A percentile compares a stretch with the other conserved stretches of the same genome.
phyloP scores from a whole-genome alignment of 176 grass and related monocot genomes.

The Elymus sibiricus region DNA sequence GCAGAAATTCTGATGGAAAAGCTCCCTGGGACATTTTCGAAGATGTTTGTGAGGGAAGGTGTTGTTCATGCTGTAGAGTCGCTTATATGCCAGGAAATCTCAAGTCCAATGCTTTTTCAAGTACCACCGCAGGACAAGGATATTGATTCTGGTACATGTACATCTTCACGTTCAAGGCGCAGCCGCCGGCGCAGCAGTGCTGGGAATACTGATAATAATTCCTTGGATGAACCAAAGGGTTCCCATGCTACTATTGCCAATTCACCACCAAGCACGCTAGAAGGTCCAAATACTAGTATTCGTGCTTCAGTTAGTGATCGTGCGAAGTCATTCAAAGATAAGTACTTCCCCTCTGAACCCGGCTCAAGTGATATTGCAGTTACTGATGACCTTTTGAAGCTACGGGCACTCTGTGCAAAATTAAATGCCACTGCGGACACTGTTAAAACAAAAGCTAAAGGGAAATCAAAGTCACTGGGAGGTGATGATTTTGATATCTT shows the following conservation, averaged over 20 bases:
- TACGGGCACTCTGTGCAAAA: constrained; percentile 68
- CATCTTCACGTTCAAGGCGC: constrained; percentile 66
- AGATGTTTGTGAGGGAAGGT: constrained; percentile 90
- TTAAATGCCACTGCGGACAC: constrained; percentile 52
- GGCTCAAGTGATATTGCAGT: constrained; percentile 54
- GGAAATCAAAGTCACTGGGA: constrained; percentile 59
- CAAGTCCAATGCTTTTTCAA: constrained; percentile 38
- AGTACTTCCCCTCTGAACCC: constrained; percentile 67
- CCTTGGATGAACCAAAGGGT: constrained; percentile 53
- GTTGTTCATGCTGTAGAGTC: constrained; percentile 86
- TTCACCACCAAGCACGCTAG: constrained; percentile 22
- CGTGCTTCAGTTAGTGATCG: constrained; percentile 59
- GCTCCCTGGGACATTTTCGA: constrained; percentile 75
- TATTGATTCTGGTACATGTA: constrained; percentile 36
- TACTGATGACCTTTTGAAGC: constrained; percentile 71
- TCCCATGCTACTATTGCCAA: constrained; percentile 25
- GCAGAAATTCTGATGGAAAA: constrained; percentile 90
- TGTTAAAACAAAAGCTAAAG: constrained; percentile 65
- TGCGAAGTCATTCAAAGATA: constrained; percentile 73
- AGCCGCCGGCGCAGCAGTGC: constrained; percentile 45
- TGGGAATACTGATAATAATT: constrained; percentile 37
- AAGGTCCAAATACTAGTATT: constrained; percentile 50
- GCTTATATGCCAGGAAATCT: constrained; percentile 54
- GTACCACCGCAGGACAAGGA: constrained; percentile 31
- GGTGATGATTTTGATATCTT: constrained; percentile 51